Evolutionary conservation across 2,329 filamentous ascomycete genomes (phyloP), one percentile per base, ranked within the genome.

Genomic region (Calonectria henricotiae): DNA sequence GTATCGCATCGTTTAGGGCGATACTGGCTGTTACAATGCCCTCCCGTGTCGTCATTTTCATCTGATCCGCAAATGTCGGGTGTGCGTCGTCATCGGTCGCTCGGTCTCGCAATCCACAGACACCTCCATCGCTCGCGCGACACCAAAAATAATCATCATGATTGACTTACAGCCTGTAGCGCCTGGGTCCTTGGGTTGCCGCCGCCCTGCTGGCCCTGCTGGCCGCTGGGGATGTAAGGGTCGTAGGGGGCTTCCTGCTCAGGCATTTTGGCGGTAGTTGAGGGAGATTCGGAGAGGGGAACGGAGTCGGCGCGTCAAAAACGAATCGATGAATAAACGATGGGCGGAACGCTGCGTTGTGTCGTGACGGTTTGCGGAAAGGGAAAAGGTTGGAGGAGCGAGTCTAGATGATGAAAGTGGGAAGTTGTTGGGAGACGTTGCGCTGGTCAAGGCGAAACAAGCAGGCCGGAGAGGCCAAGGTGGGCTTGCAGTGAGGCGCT

Each of bases 221-320:
- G 87, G 83, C 90, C 91, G 81, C 89, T 90, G 80, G 94, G 94
- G 83, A 96, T 95, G 86, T 96, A 97, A 74, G 94, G 94, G 85
- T 97, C 94, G 85, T 97, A 97, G 76, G 94, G 94, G 81, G 88
- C 85, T 69, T 89, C 86, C 76, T 86, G 83, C 79, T 84, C 85
- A 76, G 88, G 84, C 88, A 90, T 90, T 78, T 74, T 84, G 77
- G 64, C 61, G 69, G 68, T 65, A 54, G 63, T 61, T 69, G 66
- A 27, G 60, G 64, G 30, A 20, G 43, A 58, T 62, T 67, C 41
- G 61, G 47, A 47, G 54, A 43, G 51, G 27, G 58, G 41, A 32
- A 62, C 55, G 43, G 66, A 64, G 47, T 73, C 71, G 76, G 55
- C 49, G 65, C 44, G 62, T 44, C 49, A 54, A 64, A 63, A 67